A percentile compares a stretch with the other conserved stretches of the same genome.
These are phyloP conservation scores for Corymbia calophylla DNA, from an alignment of 441 rosid species.

Conservation along the genomic window DNA sequence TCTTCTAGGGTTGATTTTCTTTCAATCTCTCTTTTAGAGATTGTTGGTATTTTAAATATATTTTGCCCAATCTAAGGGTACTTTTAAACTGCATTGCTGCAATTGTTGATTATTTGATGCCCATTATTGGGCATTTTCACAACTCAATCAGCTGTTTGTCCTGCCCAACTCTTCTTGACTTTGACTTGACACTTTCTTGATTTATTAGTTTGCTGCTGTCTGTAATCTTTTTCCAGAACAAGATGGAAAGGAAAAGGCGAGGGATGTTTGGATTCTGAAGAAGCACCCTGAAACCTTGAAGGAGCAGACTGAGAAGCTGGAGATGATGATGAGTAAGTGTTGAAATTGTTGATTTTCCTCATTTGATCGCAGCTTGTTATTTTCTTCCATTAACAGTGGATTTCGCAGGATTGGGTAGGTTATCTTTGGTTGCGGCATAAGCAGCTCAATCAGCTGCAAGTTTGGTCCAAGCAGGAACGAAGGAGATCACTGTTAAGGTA, in stretches of 20 bases:
- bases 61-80: neutral
- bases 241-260: too few species aligned
- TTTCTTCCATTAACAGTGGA: too few species aligned
- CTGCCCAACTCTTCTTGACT: neutral
- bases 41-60: neutral
- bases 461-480: constrained; percentile 82
- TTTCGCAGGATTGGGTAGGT: constrained; percentile 44
- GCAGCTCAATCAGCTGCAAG: constrained; percentile 88
- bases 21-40: neutral
- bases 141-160: neutral
- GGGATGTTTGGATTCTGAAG: too few species aligned
- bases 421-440: constrained; percentile 73
- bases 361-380: too few species aligned
- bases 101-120: neutral
- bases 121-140: neutral
- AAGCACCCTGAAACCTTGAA: too few species aligned
- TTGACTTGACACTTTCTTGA: neutral
- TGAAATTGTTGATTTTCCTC: too few species aligned
- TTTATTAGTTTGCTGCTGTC: too few species aligned
- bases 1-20: neutral
- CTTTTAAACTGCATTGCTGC: neutral
- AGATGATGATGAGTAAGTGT: too few species aligned
- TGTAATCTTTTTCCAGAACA: too few species aligned
- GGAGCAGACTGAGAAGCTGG: too few species aligned
- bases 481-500: constrained; percentile 30